Conservation (phyloP, 441 rosid genomes). For the Brassica balearica region DNA sequence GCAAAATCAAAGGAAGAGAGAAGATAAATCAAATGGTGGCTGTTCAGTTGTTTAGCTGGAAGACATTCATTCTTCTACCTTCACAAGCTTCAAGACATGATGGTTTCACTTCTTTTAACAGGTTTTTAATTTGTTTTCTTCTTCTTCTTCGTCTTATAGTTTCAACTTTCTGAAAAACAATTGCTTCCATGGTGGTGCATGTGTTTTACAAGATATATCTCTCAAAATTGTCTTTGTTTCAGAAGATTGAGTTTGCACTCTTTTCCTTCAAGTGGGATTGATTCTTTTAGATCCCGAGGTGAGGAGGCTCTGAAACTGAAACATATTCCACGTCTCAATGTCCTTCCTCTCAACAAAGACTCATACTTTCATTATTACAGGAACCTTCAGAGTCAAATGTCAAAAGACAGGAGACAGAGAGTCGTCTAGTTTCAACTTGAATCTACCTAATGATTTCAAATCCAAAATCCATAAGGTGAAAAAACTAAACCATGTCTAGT, state of each 20-base stretch:
- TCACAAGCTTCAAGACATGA: neutral
- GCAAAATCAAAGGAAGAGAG: neutral
- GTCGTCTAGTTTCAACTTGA: constrained; percentile 15
- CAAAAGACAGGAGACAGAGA: constrained; percentile 41
- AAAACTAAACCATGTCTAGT: constrained; percentile 24
- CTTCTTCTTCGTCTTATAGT: neutral
- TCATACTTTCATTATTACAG: constrained; percentile 41
- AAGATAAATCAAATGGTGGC: constrained; percentile 5
- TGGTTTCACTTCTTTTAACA: neutral
- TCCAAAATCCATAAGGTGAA: constrained; percentile 39
- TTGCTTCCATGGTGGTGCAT: neutral
- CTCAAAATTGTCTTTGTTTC: neutral
- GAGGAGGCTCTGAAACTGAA: constrained; percentile 13
- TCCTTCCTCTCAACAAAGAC: neutral
- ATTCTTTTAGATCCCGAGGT: constrained; percentile 5
- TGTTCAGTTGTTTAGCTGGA: constrained; percentile 11
- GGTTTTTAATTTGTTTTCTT: neutral
- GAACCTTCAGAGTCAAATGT: constrained; percentile 47
- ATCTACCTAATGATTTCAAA: constrained; percentile 29
- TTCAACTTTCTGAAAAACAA: neutral
- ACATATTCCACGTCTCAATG: neutral
- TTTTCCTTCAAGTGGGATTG: neutral
- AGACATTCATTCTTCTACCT: constrained; percentile 8
- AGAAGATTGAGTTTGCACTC: constrained; percentile 3
- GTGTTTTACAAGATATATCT: neutral